Conservation (phyloP, 176 grass and related monocot genomes). For the Oryza glaberrima region DNA sequence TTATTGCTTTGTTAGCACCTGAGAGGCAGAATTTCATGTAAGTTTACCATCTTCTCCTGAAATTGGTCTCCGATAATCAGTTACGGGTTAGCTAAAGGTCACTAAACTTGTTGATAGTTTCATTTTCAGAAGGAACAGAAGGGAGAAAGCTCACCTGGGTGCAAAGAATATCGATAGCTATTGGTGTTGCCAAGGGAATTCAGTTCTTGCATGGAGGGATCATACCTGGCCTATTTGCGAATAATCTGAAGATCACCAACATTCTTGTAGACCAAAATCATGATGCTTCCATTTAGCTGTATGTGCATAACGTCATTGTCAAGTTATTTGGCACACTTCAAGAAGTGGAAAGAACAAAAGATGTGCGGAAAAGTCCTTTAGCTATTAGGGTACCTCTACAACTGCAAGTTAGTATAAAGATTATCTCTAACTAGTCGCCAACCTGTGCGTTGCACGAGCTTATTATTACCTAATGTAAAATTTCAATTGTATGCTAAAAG, state of each 20-base stretch:
- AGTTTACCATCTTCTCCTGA: background rate
- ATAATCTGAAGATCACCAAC: conserved; percentile 85
- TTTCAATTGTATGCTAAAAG: too few relatives aligned
- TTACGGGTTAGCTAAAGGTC: background rate
- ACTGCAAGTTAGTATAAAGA: too few relatives aligned
- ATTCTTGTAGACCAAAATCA: conserved; percentile 80
- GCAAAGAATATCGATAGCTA: conserved; percentile 67
- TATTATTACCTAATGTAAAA: too few relatives aligned
- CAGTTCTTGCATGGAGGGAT: conserved; percentile 88
- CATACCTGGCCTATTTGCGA: conserved; percentile 80
- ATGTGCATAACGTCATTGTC: too few relatives aligned
- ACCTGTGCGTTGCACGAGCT: too few relatives aligned
- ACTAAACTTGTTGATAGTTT: background rate
- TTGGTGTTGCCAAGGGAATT: conserved; percentile 80
- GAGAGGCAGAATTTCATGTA: conserved; percentile 74
- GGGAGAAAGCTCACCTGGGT: conserved; percentile 69
- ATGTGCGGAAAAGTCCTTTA: too few relatives aligned
- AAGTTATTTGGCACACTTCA: too few relatives aligned
- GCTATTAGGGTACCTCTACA: too few relatives aligned
- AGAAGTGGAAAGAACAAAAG: too few relatives aligned
- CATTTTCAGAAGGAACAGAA: conserved; percentile 63
- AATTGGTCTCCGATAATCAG: background rate
- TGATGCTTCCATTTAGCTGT: conserved; percentile 21
- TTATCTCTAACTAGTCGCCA: too few relatives aligned
- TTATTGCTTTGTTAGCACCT: conserved; percentile 13